Base-by-base conservation (phyloP, 139 green algal genomes). In the Volvox reticuliferus region DNA sequence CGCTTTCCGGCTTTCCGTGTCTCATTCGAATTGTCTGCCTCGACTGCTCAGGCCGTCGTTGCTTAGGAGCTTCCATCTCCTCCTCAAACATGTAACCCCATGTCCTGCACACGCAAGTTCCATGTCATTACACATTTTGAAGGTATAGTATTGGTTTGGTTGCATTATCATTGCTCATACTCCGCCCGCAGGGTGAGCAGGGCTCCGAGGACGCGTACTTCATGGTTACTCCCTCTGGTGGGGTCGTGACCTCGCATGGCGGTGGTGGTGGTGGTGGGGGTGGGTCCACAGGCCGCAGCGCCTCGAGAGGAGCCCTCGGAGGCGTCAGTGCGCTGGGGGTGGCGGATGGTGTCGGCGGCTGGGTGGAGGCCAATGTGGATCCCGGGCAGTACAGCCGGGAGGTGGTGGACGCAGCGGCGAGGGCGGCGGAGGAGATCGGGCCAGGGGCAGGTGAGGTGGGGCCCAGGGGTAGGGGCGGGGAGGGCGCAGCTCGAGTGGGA, bases 341-440 rank as follows among this genome's bases (percentile, higher is more conserved):
- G 24, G 97, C 97, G 19, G 97, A 99, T 92, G 97, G 97, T 21
- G 97, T 99, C 67, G 96, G 97, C 61, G 95, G 96, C 63, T 99
- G 97, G 97, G 92, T 93, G 21, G 83, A 93, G 33, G 94, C 97
- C 19, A 95, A 96, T 13, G 90, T 99, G 0, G 94, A 99, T 91
- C 92, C 97, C 12, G 93, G 94, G 24, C 87, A 94, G 16, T 99
- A 98, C 91, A 91, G 96, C 14, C 87, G 94, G 21, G 77, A 78
- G 22, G 84, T 98, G 33, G 96, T 98, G 92, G 33, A 78, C 67
- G 75, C 86, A 61, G 86, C 21, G 71, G 86, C 86, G 12, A 14
- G 30, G 32, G 86, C 86, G 75, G 73, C 75, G 86, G 75, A 75
- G 44, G 75, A 55, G 65, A 28, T 73, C 12, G 65, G 65, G 24